A percentile compares a stretch with the other conserved stretches of the same genome.
Conservation (phyloP, 345 rosid species). For the Litchi chinensis region DNA sequence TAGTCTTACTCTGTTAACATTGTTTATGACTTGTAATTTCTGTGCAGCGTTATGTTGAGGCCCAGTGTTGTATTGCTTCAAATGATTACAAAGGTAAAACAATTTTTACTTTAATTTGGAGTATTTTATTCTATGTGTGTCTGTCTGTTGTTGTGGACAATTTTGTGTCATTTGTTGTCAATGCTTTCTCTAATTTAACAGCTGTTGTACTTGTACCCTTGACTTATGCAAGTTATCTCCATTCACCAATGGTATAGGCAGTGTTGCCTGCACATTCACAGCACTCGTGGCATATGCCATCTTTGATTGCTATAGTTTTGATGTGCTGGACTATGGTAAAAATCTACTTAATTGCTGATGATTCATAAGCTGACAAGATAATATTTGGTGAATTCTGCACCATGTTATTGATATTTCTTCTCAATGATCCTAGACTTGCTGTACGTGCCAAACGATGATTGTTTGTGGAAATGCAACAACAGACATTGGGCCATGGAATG, state of each 20-base stretch:
- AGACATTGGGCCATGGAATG: background rate
- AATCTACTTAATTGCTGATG: background rate
- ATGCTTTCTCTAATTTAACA: background rate
- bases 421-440: background rate
- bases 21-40: constrained; percentile 25
- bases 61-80: constrained; percentile 85
- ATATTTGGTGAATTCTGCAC: background rate
- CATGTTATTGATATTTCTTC: background rate
- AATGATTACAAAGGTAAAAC: constrained; percentile 89
- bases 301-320: constrained; percentile 3
- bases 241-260: background rate
- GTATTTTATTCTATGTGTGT: background rate
- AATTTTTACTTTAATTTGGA: constrained; percentile 17
- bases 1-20: background rate
- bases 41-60: constrained; percentile 95
- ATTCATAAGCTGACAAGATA: background rate
- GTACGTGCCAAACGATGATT: background rate
- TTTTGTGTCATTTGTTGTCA: background rate
- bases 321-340: background rate
- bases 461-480: background rate
- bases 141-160: constrained; percentile 3
- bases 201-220: background rate
- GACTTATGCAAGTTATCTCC: background rate
- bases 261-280: background rate
- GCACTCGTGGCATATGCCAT: background rate